Conservation (phyloP, 1,284 basidiomycete species). For the Apiotrichum mycotoxinovorans region DNA sequence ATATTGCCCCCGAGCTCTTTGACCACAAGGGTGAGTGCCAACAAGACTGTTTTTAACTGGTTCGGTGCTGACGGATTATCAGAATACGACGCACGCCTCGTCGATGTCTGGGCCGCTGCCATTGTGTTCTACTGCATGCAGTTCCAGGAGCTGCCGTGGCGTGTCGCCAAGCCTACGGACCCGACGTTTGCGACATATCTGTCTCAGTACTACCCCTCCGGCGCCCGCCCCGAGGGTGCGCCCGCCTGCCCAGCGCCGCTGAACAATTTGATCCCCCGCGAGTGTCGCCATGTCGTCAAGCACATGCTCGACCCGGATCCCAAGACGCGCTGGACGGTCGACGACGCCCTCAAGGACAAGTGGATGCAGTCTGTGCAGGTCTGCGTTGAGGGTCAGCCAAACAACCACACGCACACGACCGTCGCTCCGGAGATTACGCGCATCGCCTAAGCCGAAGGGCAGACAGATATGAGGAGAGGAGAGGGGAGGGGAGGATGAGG, state of each 20-base stretch:
- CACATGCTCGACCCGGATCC: slow-evolving; percentile 97
- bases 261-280: slow-evolving; percentile 81
- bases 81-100: slow-evolving; percentile 96
- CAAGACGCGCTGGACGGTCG: slow-evolving; percentile 70
- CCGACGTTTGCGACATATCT: slow-evolving; percentile 78
- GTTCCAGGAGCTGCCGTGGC: slow-evolving; percentile 95
- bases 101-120: slow-evolving; percentile 96
- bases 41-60: neutral
- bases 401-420: slow-evolving; percentile 39
- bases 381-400: slow-evolving; percentile 44
- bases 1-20: slow-evolving; percentile 98
- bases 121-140: slow-evolving; percentile 98
- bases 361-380: slow-evolving; percentile 75
- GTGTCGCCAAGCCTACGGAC: slow-evolving; percentile 82
- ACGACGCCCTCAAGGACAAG: slow-evolving; percentile 75
- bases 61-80: slow-evolving; percentile 9
- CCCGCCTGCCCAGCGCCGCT: slow-evolving; percentile 52
- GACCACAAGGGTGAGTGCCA: slow-evolving; percentile 79
- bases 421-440: slow-evolving; percentile 41
- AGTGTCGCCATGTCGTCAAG: slow-evolving; percentile 78
- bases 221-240: slow-evolving; percentile 15
- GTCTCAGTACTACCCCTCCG: slow-evolving; percentile 56
- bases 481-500: too few relatives aligned
- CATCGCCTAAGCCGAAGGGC: too few relatives aligned
- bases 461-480: too few relatives aligned